These are phyloP conservation scores for Sesbania bispinosa DNA, from an alignment of 306 rosid genomes.

Conservation along the genomic window DNA sequence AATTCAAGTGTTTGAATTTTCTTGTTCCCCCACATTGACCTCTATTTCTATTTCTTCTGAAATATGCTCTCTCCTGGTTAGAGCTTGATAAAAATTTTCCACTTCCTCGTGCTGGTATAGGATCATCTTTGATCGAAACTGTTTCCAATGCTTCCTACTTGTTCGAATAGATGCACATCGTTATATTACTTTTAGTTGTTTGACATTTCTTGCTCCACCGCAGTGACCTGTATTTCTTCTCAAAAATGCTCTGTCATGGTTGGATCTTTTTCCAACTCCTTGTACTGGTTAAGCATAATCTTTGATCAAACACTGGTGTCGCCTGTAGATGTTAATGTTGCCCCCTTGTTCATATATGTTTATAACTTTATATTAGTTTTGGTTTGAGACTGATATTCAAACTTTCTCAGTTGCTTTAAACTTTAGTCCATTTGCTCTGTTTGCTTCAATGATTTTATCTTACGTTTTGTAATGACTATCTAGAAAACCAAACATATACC, in stretches of 20 bases:
- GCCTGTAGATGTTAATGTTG: neutral
- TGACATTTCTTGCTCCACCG: conserved; percentile 11
- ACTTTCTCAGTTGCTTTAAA: neutral
- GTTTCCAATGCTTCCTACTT: neutral
- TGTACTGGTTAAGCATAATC: neutral
- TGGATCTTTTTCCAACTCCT: neutral
- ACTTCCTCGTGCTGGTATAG: conserved; percentile 8
- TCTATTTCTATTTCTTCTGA: neutral
- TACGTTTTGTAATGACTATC: neutral
- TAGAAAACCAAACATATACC: neutral
- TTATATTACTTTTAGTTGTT: neutral
- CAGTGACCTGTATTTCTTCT: neutral
- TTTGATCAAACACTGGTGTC: neutral
- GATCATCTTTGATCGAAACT: neutral
- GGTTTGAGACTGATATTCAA: neutral
- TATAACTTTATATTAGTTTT: neutral
- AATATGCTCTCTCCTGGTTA: neutral
- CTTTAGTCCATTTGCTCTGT: neutral
- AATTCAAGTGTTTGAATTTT: neutral
- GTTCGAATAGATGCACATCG: neutral
- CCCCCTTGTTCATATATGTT: neutral
- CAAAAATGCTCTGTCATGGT: neutral
- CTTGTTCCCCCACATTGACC: neutral
- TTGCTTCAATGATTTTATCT: neutral
- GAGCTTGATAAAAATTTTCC: neutral